phyloP scores from a whole-genome alignment of 768 basidiomycete species.

The Pleurotus platypus region DNA sequence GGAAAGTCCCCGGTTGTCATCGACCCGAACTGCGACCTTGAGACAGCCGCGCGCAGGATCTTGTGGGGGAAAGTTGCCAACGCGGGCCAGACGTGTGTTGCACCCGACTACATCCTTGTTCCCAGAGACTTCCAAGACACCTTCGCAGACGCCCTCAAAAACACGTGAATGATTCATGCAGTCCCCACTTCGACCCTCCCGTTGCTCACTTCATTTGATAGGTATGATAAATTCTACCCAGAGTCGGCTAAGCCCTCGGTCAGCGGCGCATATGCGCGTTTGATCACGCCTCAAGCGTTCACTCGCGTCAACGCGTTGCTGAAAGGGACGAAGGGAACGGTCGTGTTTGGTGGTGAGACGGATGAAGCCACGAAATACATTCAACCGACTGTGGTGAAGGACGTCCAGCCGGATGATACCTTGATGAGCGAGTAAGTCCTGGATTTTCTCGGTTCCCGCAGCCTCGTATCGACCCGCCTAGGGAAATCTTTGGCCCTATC shows the following conservation, averaged over 20 bases:
- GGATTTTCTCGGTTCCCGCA: not conserved
- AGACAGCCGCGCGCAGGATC: slow-evolving; percentile 63
- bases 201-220: slow-evolving; percentile 16
- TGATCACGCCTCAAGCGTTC: slow-evolving; percentile 53
- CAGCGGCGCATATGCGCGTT: slow-evolving; percentile 43
- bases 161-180: slow-evolving; percentile 25
- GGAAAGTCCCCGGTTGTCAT: slow-evolving; percentile 78
- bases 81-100: slow-evolving; percentile 73
- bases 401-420: slow-evolving; percentile 60
- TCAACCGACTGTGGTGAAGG: slow-evolving; percentile 68
- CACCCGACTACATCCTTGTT: slow-evolving; percentile 55
- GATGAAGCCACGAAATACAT: slow-evolving; percentile 60
- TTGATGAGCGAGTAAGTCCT: slow-evolving; percentile 70
- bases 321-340: slow-evolving; percentile 61
- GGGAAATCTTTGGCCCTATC: slow-evolving; percentile 84
- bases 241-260: slow-evolving; percentile 40
- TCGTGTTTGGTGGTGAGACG: slow-evolving; percentile 62
- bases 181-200: not conserved
- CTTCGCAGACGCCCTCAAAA: slow-evolving; percentile 41
- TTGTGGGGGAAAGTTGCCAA: slow-evolving; percentile 81
- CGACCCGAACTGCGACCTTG: slow-evolving; percentile 65
- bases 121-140: slow-evolving; percentile 40
- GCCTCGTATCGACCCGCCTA: slow-evolving; percentile 19
- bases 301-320: slow-evolving; percentile 56
- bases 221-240: slow-evolving; percentile 55